Base-by-base conservation (phyloP, 75 land plant genomes). In the Larix kaempferi region DNA sequence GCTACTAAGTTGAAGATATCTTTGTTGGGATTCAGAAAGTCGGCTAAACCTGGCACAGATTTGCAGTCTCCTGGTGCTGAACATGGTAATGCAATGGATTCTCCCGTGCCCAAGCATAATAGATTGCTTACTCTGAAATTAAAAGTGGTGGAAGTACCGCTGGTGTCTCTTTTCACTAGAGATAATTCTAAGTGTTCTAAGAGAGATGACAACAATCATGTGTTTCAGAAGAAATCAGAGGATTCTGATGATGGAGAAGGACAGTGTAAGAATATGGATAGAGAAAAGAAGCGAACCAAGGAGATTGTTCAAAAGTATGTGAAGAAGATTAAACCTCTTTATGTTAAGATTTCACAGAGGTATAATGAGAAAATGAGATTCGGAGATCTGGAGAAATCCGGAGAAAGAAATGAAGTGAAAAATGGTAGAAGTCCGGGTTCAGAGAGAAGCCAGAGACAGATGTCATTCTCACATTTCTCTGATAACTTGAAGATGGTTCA, bases 311-410 rank as follows among this genome's bases (percentile, higher is more conserved):
- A 80, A 52, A 85, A 81, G 80, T 91, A 91, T 61, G 64, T 91
- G 29, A 88, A 79, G 80, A 88, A 60, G 86, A 82, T 91, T 39
- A 91, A 86, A 85, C 93, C 93, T 3, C 80, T 91, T 2, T 90
- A 90, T 78, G 76, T 88, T 15, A 81, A 77, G 23, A 88, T 80
- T 21, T 90, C 90, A 12, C 81, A 78, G 74, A 59, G 82, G 57
- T 85, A 84, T 64, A 75, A 61, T n/a, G 90, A 84, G 52, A 86
- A 79, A 77, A 29, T 78, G 8, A 77, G 76, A 54, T 73, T 78
- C 39, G 74, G 89, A n/a, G 86, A 78, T 23, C 79, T 73, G 65
- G 66, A 78, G 35, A 66, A 33, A 26, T 19, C 23, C 13, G 71
- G 69, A 41, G 73, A 21, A 19, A 3, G 4, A 22, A 69, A 17